Evolutionary conservation across 2,329 filamentous ascomycete genomes (phyloP), one percentile per base, ranked within the genome.

Genomic region (Aspergillus sp.): DNA sequence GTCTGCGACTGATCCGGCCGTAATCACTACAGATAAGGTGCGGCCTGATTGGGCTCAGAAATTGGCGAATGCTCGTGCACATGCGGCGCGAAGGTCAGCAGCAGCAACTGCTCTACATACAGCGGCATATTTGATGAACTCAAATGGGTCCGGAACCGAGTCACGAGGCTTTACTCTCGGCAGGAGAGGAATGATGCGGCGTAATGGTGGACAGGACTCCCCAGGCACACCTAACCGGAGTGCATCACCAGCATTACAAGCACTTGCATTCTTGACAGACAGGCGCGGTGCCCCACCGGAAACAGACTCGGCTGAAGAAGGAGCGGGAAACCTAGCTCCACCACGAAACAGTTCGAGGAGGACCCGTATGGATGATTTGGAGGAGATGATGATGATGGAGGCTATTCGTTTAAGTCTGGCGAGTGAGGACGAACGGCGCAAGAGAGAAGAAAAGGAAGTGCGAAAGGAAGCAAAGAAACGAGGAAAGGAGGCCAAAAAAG

Each of bases 321-420:
- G 65, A 7, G 52, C 69, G 8, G 66, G 66, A 2, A 72, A 70
- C 63, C 56, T 75, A 23, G 70, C 75, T 37, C 73, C 77, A 5
- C 70, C 77, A 15, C 76, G 77, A n/a, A 73, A 82, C 7, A 83
- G 81, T 64, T 84, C 83, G 37, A 77, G 87, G 59, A 78, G 85
- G 60, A 84, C 75, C 56, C 83, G 91, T 31, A 86, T 96, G 70
- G 91, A 96, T 21, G 93, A 98, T 65, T 82, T 98, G 0, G 95
- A 99, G 72, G 93, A 96, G 49, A 90, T 99, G 80, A 99, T 99
- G 95, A 92, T 98, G 81, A 91, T 95, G 82, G 95, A 99, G 73
- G 95, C 95, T 0, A 96, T 99, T 48, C 84, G 95, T 40, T 75
- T 96, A 31, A 96, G 92, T 48, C 80, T 99, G n/a, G 92, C 90